Evolutionary conservation across 768 basidiomycete species (phyloP).

Genomic region (Lenzites betulinus): DNA sequence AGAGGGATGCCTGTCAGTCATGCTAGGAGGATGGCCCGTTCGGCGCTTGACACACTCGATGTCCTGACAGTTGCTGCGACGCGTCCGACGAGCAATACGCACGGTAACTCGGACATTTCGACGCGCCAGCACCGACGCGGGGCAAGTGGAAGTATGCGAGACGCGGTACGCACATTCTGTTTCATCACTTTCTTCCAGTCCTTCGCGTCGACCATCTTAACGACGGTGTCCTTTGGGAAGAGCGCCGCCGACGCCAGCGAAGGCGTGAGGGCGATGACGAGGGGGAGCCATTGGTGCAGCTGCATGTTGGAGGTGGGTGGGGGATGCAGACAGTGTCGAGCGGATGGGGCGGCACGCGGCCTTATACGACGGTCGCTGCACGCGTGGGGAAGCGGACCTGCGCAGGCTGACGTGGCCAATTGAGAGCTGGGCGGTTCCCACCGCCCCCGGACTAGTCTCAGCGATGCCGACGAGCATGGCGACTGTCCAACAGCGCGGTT

Average conservation of each 20-base stretch:
- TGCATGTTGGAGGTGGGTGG: constrained; percentile 13
- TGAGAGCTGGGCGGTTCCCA: constrained; percentile 22
- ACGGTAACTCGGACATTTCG: not conserved
- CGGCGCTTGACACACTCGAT: not conserved
- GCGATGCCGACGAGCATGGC: constrained; percentile 20
- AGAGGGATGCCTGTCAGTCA: not conserved
- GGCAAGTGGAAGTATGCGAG: not conserved
- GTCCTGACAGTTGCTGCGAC: not conserved
- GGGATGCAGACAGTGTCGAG: constrained; percentile 3
- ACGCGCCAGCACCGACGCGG: not conserved
- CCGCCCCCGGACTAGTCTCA: constrained; percentile 23
- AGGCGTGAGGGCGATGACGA: constrained; percentile 42
- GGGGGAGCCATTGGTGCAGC: constrained; percentile 25
- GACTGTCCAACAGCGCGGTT: constrained; percentile 7
- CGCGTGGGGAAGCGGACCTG: constrained; percentile 21
- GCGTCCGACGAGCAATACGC: not conserved
- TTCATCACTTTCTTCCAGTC: constrained; percentile 74
- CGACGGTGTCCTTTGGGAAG: constrained; percentile 44
- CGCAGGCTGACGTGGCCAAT: constrained; percentile 31
- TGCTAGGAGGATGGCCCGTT: not conserved
- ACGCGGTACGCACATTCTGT: constrained; percentile 57
- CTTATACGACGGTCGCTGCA: constrained; percentile 23
- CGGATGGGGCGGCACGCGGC: constrained; percentile 6
- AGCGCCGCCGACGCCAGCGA: constrained; percentile 54
- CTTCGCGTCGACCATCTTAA: constrained; percentile 74